Base-by-base conservation (phyloP, 306 rosid species). In the Fragaria ananassa region DNA sequence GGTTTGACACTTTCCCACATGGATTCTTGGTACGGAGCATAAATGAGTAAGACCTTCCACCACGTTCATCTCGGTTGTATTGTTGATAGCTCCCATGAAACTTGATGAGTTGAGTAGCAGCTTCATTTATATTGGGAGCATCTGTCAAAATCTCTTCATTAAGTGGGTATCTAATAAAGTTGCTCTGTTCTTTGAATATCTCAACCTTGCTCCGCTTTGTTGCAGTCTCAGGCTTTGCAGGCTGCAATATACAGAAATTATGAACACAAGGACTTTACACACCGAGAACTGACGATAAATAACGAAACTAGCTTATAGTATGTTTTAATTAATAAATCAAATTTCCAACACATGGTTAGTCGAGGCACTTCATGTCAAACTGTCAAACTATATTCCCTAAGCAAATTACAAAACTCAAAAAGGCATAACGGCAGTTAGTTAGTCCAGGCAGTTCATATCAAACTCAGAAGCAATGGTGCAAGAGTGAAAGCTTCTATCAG, bases 21-120 rank as follows among this genome's bases (percentile, higher is more conserved):
- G 99, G 98, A 76, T 92, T 96, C 85, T 96, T 96, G 3, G 99
- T 96, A 11, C 99, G 97, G 68, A 96, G 91, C 99, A 96, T 96
- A 73, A 96, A 96, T 0, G 99, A 92, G 82, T 96, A 92, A 45
- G 88, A 86, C 80, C 87, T 89, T 58, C 86, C 74, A 31, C 98
- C 97, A 19, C 99, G 92, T 54, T 92, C 99, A 3, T 96, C 99
- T 72, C 99, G 83, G 47, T 92, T 87, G 72, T 96, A 96, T 81
- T 92, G 99, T 63, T 92, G 97, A 80, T 96, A 96, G 84, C 99
- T 96, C 44, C 99, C 98, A 42, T 96, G 99, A 74, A 96, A 96
- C 91, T 96, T 96, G 67, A 96, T 96, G 81, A 96, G 58, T 53
- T 96, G 99, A 0, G 93, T 88, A 8, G 96, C 97, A n/a, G 97